phyloP scores from a whole-genome alignment of 768 basidiomycete genomes.

The Agaricus blazei region DNA sequence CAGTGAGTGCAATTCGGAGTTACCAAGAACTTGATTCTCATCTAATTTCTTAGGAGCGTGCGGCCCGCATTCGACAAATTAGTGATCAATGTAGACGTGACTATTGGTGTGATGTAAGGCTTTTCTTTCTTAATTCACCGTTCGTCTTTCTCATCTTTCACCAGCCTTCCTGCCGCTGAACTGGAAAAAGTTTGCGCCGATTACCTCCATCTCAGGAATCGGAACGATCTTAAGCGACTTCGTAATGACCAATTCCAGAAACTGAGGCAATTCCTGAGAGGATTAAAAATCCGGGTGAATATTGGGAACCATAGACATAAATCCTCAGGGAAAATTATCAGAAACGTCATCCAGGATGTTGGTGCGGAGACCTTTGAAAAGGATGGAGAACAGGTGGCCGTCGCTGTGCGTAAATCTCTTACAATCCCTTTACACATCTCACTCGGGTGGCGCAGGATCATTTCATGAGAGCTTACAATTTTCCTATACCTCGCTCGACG shows the following conservation, averaged over 20 bases:
- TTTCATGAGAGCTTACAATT: constrained; percentile 18
- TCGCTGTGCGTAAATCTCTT: constrained; percentile 18
- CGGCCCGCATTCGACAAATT: constrained; percentile 30
- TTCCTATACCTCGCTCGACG: constrained; percentile 16
- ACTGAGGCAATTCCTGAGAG: constrained; percentile 22
- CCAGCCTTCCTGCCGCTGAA: constrained; percentile 19
- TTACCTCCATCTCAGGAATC: constrained; percentile 13
- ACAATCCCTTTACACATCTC: neutral
- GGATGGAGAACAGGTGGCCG: constrained; percentile 18
- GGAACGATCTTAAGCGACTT: constrained; percentile 14
- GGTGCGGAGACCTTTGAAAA: constrained; percentile 22
- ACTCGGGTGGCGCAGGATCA: constrained; percentile 19
- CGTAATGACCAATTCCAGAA: constrained; percentile 14
- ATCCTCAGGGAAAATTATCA: constrained; percentile 18
- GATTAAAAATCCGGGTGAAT: constrained; percentile 22
- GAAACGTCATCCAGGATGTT: constrained; percentile 22
- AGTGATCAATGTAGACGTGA: constrained; percentile 37
- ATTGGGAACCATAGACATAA: constrained; percentile 17
- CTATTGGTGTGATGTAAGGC: constrained; percentile 35
- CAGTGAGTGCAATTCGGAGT: constrained; percentile 25
- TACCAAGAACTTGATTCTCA: neutral
- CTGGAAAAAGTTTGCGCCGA: constrained; percentile 20
- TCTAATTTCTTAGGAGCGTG: constrained; percentile 29
- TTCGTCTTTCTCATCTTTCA: neutral
- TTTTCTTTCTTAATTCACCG: neutral